Conservation (phyloP, 2,329 filamentous ascomycete genomes). For the Alternaria gansuensis region DNA sequence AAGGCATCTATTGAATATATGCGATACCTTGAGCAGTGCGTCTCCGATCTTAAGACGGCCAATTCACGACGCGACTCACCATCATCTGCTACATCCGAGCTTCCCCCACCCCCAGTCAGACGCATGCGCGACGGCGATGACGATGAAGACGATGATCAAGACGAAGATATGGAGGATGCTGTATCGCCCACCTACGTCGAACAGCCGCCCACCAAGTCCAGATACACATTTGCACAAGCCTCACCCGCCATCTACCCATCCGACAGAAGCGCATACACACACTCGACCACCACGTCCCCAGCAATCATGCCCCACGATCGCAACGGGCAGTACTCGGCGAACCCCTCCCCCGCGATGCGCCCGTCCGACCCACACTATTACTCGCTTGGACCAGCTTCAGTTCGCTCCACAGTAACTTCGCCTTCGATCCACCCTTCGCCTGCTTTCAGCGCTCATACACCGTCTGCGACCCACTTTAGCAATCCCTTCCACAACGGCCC, state of each 20-base stretch:
- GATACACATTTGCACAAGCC: slow-evolving; percentile 39
- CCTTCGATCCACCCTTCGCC: slow-evolving; percentile 50
- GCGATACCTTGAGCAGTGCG: slow-evolving; percentile 89
- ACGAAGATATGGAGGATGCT: slow-evolving; percentile 54
- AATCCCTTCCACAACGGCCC: slow-evolving; percentile 44
- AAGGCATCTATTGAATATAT: slow-evolving; percentile 97
- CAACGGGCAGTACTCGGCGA: slow-evolving; percentile 55
- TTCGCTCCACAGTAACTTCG: slow-evolving; percentile 49
- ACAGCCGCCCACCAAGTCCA: slow-evolving; percentile 20
- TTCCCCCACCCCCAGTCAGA: slow-evolving; percentile 29
- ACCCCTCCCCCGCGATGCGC: slow-evolving; percentile 52
- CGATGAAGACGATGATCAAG: slow-evolving; percentile 61
- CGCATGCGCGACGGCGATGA: slow-evolving; percentile 51
- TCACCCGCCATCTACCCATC: slow-evolving; percentile 51
- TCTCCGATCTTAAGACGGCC: slow-evolving; percentile 74
- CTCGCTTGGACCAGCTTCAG: slow-evolving; percentile 54
- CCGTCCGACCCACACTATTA: slow-evolving; percentile 60
- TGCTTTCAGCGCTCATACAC: slow-evolving; percentile 55
- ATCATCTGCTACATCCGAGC: slow-evolving; percentile 39
- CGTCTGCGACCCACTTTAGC: slow-evolving; percentile 41
- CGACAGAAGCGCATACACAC: slow-evolving; percentile 47
- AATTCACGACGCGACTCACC: slow-evolving; percentile 41
- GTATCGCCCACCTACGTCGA: slow-evolving; percentile 42
- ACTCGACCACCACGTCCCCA: slow-evolving; percentile 54
- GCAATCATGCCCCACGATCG: slow-evolving; percentile 53